Percentiles rank a stretch among this genome's conserved stretches.
These are phyloP conservation scores for Clarireedia monteithiana DNA, from an alignment of 2,329 filamentous ascomycete genomes.

Conservation along the genomic window DNA sequence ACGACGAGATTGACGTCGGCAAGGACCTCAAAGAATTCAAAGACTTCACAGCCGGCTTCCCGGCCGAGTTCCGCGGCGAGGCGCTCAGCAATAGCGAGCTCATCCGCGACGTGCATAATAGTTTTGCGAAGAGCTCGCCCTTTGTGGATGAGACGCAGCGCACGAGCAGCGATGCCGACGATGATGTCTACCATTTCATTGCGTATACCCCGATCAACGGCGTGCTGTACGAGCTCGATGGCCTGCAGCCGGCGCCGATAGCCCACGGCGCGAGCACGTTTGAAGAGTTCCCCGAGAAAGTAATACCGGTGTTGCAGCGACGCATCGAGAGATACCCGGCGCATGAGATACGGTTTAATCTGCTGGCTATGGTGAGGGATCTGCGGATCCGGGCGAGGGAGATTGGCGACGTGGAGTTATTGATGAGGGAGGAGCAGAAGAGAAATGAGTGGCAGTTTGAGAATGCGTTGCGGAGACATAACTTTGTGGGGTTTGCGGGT, in stretches of 20 bases:
- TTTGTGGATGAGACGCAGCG: constrained; percentile 87
- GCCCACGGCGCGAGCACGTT: constrained; percentile 67
- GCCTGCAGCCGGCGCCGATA: constrained; percentile 87
- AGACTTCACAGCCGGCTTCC: constrained; percentile 63
- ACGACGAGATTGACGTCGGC: constrained; percentile 53
- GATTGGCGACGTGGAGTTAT: constrained; percentile 71
- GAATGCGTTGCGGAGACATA: constrained; percentile 84
- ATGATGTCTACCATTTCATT: constrained; percentile 89
- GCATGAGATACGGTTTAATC: constrained; percentile 89
- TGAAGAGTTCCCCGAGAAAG: constrained; percentile 68
- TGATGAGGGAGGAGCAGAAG: constrained; percentile 77
- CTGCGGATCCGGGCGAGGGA: constrained; percentile 68
- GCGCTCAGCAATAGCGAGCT: constrained; percentile 58
- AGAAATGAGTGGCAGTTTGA: constrained; percentile 86
- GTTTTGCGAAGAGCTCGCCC: constrained; percentile 69
- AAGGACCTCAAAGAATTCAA: constrained; percentile 56
- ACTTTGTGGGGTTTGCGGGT: constrained; percentile 92
- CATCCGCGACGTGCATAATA: constrained; percentile 60
- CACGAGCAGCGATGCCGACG: constrained; percentile 64
- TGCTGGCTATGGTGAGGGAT: constrained; percentile 87
- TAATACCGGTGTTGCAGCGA: constrained; percentile 80
- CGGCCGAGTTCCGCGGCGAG: constrained; percentile 59
- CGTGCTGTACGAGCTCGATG: constrained; percentile 87
- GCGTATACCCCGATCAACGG: constrained; percentile 80
- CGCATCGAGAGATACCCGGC: constrained; percentile 79